Evolutionary conservation across 225 moss, liverwort and hornwort species (phyloP).

Genomic region (Anthoceros angustus): DNA sequence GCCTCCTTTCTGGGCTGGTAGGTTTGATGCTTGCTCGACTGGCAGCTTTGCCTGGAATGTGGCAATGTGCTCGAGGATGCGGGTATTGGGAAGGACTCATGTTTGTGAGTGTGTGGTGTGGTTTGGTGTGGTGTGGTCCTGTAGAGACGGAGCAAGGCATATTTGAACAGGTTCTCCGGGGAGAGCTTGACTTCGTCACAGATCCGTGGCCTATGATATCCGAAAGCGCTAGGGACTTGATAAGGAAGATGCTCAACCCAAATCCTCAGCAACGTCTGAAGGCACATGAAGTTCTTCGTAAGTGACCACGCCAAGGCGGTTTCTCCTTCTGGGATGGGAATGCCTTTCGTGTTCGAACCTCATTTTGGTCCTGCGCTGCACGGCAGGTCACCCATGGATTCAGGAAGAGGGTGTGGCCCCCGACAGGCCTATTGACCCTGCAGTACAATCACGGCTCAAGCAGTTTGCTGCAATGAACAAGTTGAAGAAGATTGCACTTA

Average conservation of each 20-base stretch:
- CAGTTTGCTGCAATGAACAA: constrained; percentile 88
- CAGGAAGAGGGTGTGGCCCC: constrained; percentile 72
- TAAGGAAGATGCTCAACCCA: constrained; percentile 1
- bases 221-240: neutral
- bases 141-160: constrained; percentile 4
- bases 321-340: neutral
- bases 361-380: neutral
- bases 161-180: neutral
- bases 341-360: neutral
- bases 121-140: neutral
- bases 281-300: constrained; percentile 6
- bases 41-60: no score
- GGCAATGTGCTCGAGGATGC: no score
- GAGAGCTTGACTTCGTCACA: neutral
- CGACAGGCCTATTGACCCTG: constrained; percentile 70
- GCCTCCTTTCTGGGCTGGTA: constrained; percentile 2
- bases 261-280: neutral
- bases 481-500: constrained; percentile 80
- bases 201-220: constrained; percentile 3
- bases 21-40: no score
- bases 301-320: neutral
- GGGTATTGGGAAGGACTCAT: no score
- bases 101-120: no score
- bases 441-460: constrained; percentile 70
- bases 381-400: constrained; percentile 55